Percentiles rank a stretch among this genome's conserved stretches.
phyloP scores from a whole-genome alignment of 495 filamentous ascomycete genomes.

The Podospora comata region DNA sequence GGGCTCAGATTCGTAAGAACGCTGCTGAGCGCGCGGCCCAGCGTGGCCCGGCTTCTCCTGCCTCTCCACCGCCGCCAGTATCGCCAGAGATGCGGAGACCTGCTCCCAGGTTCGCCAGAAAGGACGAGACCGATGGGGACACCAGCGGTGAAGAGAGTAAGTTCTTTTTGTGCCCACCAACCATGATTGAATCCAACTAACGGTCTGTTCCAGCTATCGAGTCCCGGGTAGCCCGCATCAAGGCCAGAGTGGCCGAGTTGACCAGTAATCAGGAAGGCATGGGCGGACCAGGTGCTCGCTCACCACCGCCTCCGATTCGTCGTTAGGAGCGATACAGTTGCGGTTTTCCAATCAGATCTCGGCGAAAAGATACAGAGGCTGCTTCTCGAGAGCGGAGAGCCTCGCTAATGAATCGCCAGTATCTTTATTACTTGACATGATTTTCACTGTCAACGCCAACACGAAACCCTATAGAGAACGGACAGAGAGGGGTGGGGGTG shows the following conservation, averaged over 20 bases:
- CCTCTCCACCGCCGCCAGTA: conserved; percentile 59
- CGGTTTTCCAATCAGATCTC: background rate
- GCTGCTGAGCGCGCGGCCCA: conserved; percentile 72
- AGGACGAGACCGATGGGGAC: conserved; percentile 66
- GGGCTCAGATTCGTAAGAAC: conserved; percentile 94
- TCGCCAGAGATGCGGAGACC: conserved; percentile 37
- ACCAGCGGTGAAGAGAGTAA: conserved; percentile 95
- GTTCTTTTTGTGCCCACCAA: conserved; percentile 32
- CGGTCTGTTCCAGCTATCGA: conserved; percentile 69
- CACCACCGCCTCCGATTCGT: conserved; percentile 26
- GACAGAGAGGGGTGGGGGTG: no score
- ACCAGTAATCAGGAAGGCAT: conserved; percentile 59
- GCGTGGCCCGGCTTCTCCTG: conserved; percentile 52
- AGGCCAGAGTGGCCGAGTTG: conserved; percentile 90
- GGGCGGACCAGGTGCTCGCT: conserved; percentile 14
- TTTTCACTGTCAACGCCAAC: background rate
- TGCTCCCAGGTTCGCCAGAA: conserved; percentile 46
- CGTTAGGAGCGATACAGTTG: conserved; percentile 25
- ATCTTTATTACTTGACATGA: background rate
- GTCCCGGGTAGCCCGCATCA: conserved; percentile 93
- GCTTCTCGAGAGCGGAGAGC: background rate
- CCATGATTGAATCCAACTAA: conserved; percentile 29
- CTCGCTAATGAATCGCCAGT: background rate
- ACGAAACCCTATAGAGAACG: background rate
- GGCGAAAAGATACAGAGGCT: background rate